Conservation (phyloP, 495 filamentous ascomycete genomes). For the Usnea hakonensis region DNA sequence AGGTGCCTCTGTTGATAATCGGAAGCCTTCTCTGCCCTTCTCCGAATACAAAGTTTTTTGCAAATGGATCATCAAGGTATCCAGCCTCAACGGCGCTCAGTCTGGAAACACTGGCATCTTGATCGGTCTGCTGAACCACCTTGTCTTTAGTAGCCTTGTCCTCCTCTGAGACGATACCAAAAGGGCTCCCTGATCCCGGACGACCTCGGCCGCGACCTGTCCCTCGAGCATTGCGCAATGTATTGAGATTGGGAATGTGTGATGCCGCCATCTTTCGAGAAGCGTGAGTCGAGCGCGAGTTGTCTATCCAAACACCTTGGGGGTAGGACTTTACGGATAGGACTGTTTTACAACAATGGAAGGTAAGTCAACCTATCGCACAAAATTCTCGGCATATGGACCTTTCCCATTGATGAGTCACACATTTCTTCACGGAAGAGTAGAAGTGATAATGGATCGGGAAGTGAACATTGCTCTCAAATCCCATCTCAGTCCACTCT, state of each 20-base stretch:
- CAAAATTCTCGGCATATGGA: no score
- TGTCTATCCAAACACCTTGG: not conserved
- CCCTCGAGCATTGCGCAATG: constrained; percentile 46
- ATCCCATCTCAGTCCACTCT: no score
- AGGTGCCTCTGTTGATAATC: constrained; percentile 96
- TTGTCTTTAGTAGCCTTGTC: constrained; percentile 42
- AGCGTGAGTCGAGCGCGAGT: not conserved
- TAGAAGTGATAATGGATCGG: no score
- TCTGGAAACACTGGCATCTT: constrained; percentile 81
- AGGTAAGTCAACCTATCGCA: no score
- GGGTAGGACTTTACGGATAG: not conserved
- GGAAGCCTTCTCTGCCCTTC: constrained; percentile 55
- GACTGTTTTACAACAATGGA: not conserved
- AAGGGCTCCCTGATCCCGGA: constrained; percentile 34
- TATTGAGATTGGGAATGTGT: constrained; percentile 70
- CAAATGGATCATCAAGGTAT: constrained; percentile 79
- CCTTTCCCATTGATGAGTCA: no score
- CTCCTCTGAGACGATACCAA: constrained; percentile 23
- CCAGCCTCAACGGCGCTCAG: constrained; percentile 82
- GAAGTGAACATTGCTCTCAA: no score
- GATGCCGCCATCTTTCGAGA: constrained; percentile 52
- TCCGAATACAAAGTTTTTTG: constrained; percentile 49
- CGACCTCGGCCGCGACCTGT: constrained; percentile 35
- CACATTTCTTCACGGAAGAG: no score
- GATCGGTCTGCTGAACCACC: constrained; percentile 80